phyloP scores from a whole-genome alignment of 208 protist species.

The Acanthamoeba quina region DNA sequence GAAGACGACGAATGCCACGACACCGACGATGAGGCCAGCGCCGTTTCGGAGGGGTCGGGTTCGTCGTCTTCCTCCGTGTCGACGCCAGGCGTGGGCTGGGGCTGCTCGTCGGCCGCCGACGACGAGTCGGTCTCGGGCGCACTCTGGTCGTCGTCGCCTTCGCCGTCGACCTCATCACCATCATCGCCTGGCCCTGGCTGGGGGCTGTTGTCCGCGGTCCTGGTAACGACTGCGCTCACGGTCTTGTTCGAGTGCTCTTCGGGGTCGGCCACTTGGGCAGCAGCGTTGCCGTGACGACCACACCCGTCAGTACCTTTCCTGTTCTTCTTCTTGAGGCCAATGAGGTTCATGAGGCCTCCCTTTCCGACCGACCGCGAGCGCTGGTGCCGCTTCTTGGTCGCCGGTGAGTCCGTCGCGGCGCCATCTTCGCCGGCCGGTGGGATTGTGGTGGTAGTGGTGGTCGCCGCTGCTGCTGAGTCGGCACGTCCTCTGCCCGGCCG shows the following conservation, averaged over 20 bases:
- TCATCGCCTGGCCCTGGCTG: not conserved
- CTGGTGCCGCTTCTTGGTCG: not conserved
- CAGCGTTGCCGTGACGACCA: not conserved
- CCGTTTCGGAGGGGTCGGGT: not conserved
- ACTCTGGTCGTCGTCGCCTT: not conserved
- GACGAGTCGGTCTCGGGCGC: not conserved
- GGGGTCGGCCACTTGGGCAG: not conserved
- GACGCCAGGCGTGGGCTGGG: too few species aligned
- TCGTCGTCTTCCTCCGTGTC: not conserved
- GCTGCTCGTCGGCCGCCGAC: not conserved
- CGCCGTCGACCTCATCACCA: not conserved
- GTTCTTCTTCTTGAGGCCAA: slow-evolving; percentile 3
- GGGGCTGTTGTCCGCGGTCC: not conserved
- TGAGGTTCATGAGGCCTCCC: slow-evolving; percentile 10
- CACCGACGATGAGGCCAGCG: too few species aligned
- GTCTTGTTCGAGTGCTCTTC: not conserved
- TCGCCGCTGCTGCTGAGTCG: too few species aligned
- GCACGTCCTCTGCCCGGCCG: too few species aligned
- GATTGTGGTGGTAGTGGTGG: not conserved
- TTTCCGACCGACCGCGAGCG: slow-evolving; percentile 2
- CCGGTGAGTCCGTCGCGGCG: not conserved
- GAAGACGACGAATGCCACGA: too few species aligned
- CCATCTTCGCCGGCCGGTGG: not conserved
- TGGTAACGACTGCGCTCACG: not conserved
- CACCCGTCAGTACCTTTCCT: too few species aligned